A percentile compares a stretch with the other conserved stretches of the same genome.
Conservation (phyloP, 2,329 filamentous ascomycete species). For the Ophiostoma ips region DNA sequence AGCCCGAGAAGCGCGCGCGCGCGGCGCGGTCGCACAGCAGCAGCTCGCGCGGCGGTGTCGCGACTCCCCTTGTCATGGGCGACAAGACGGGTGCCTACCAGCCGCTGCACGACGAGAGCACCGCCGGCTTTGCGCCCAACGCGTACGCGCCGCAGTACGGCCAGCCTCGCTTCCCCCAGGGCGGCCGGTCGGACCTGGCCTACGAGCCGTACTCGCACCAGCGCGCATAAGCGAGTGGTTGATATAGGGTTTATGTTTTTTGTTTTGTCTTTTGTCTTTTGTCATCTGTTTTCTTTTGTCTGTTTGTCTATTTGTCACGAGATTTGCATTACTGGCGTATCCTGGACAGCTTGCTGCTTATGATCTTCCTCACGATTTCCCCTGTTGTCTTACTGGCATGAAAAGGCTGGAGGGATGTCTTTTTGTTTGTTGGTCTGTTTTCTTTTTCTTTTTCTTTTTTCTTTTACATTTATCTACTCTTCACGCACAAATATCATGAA, state of each 20-base stretch:
- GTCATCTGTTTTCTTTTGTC: slow-evolving; percentile 1
- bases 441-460: background rate
- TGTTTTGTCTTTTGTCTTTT: background rate
- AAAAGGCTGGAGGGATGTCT: too few species aligned
- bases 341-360: background rate
- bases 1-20: slow-evolving; percentile 33
- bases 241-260: too few species aligned
- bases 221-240: slow-evolving; percentile 26
- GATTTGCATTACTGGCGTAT: slow-evolving; percentile 10
- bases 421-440: background rate
- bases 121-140: slow-evolving; percentile 15
- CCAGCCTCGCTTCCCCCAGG: slow-evolving; percentile 24
- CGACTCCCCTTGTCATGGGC: slow-evolving; percentile 18
- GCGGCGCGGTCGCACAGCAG: slow-evolving; percentile 16
- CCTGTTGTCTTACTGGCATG: background rate
- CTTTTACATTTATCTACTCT: background rate
- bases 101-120: slow-evolving; percentile 28
- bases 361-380: background rate
- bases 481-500: background rate
- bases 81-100: slow-evolving; percentile 37
- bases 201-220: slow-evolving; percentile 51
- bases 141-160: slow-evolving; percentile 17
- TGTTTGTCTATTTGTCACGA: background rate
- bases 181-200: slow-evolving; percentile 35
- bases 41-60: slow-evolving; percentile 8